Percentiles rank a stretch among this genome's conserved stretches.
Evolutionary conservation across 2,329 filamentous ascomycete genomes (phyloP).

Genomic region (Penicillium sp.): DNA sequence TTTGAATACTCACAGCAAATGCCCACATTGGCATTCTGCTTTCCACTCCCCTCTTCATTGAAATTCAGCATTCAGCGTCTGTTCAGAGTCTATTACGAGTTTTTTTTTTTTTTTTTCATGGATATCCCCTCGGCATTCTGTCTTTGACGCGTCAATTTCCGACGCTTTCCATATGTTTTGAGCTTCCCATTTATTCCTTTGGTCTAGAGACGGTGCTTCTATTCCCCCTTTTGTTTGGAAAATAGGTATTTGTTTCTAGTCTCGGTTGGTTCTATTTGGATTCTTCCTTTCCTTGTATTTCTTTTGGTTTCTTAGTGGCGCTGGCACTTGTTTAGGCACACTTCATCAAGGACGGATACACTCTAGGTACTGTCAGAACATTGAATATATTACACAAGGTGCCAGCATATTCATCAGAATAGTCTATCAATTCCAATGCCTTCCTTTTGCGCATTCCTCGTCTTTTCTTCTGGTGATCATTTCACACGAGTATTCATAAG

Average conservation of each 20-base stretch:
- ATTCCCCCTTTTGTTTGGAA: not conserved
- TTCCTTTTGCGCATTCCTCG: not conserved
- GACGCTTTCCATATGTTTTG: constrained; percentile 14
- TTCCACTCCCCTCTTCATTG: constrained; percentile 14
- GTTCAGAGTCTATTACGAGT: constrained; percentile 32
- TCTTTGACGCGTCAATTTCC: constrained; percentile 15
- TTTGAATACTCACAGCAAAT: constrained; percentile 1
- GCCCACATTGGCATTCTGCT: constrained; percentile 6
- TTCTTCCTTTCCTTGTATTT: not conserved
- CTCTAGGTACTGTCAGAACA: not conserved
- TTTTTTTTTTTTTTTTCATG: constrained; percentile 29
- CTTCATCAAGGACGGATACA: not conserved
- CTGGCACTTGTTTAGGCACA: not conserved
- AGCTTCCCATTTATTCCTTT: constrained; percentile 14
- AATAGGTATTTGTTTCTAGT: not conserved
- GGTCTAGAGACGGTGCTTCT: not conserved
- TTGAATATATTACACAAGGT: not conserved
- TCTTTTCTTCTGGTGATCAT: not conserved
- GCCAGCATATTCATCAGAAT: not conserved
- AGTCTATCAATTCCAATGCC: not conserved
- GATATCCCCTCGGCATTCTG: constrained; percentile 36
- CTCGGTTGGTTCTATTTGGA: not conserved
- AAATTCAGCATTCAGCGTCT: constrained; percentile 39
- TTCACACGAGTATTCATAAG: too few species aligned
- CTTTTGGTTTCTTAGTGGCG: not conserved